Percentiles rank a stretch among this genome's conserved stretches.
Conservation (phyloP, 768 basidiomycete species). For the Calocybe cyanea region DNA sequence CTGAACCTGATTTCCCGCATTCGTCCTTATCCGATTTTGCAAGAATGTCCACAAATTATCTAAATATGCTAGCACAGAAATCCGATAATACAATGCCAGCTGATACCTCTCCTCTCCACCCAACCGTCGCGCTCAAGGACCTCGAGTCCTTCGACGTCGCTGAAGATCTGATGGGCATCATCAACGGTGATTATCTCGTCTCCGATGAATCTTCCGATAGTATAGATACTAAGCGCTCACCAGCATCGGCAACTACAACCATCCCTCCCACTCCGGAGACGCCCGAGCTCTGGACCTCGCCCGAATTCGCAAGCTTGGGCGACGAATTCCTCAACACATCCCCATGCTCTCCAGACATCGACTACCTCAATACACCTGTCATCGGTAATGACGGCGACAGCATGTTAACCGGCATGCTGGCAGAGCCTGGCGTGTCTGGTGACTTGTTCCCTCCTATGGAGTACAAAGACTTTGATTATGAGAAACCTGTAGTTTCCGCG, state of each 20-base stretch:
- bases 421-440: background rate
- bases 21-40: constrained; percentile 39
- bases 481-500: constrained; percentile 9
- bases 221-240: background rate
- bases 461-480: constrained; percentile 12
- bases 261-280: constrained; percentile 16
- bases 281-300: constrained; percentile 16
- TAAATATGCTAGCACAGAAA: constrained; percentile 62
- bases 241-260: constrained; percentile 4
- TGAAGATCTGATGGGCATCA: constrained; percentile 14
- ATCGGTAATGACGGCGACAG: constrained; percentile 17
- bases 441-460: constrained; percentile 11
- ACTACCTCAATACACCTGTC: constrained; percentile 28
- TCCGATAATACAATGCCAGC: constrained; percentile 31
- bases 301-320: constrained; percentile 23
- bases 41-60: constrained; percentile 56
- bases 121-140: constrained; percentile 18
- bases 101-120: constrained; percentile 20
- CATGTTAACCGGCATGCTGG: constrained; percentile 12
- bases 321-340: constrained; percentile 33
- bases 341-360: constrained; percentile 15
- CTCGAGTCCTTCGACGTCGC: constrained; percentile 21
- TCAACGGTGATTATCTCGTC: constrained; percentile 16
- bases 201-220: constrained; percentile 7
- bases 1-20: constrained; percentile 25